These are phyloP conservation scores for Rhizopus sp. DNA, from an alignment of 371 early-diverging fungal species.

Conservation along the genomic window DNA sequence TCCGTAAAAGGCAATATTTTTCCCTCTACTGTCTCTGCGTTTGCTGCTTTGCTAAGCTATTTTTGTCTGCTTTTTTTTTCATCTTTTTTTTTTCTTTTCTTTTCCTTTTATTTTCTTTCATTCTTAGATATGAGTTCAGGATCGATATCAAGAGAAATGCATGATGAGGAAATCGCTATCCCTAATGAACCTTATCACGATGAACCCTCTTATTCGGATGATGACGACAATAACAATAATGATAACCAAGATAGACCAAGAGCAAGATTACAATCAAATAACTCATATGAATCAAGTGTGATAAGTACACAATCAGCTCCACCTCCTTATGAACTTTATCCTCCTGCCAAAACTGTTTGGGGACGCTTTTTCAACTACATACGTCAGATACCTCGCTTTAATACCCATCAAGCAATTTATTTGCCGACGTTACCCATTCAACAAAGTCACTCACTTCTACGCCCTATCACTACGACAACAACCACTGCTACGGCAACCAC, in stretches of 20 bases:
- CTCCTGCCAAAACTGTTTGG: conserved; percentile 43
- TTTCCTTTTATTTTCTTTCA: not conserved
- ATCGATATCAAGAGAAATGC: not conserved
- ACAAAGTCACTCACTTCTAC: conserved; percentile 10
- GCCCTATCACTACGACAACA: conserved; percentile 3
- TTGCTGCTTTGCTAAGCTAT: too few species aligned
- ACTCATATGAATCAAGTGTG: conserved; percentile 36
- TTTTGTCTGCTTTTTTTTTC: too few species aligned
- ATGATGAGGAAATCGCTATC: conserved; percentile 12
- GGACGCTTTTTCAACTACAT: conserved; percentile 49
- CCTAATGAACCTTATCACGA: conserved; percentile 29
- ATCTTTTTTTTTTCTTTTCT: not conserved
- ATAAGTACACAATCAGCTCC: conserved; percentile 48
- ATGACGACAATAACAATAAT: conserved; percentile 6
- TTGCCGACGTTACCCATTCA: conserved; percentile 32
- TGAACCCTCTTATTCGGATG: conserved; percentile 11
- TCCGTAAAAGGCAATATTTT: too few species aligned
- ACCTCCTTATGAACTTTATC: conserved; percentile 52
- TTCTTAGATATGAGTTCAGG: not conserved
- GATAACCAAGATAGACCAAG: not conserved
- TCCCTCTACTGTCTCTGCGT: too few species aligned
- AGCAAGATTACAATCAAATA: conserved; percentile 8
- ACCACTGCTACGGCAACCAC: not conserved
- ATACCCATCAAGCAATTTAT: conserved; percentile 47
- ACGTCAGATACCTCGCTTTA: conserved; percentile 44